phyloP scores from a whole-genome alignment of 2,329 filamentous ascomycete genomes.

The Penicillium sclerotiorum region DNA sequence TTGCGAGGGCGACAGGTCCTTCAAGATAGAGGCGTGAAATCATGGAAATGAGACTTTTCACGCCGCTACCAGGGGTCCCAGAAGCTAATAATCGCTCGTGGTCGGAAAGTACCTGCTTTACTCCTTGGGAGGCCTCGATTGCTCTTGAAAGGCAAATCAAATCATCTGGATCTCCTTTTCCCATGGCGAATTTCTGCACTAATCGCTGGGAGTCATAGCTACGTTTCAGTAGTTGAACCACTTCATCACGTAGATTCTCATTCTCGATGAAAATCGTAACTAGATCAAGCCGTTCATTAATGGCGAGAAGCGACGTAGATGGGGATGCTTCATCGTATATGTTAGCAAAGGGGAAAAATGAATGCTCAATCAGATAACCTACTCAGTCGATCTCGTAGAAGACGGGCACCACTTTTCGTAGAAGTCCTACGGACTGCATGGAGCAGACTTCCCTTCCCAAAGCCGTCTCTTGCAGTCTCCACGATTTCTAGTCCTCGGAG shows the following conservation, averaged over 20 bases:
- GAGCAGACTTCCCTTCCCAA: conserved; percentile 79
- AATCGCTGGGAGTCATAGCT: conserved; percentile 87
- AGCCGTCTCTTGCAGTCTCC: conserved; percentile 78
- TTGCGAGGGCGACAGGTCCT: conserved; percentile 68
- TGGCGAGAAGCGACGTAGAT: conserved; percentile 80
- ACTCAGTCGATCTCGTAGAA: conserved; percentile 84
- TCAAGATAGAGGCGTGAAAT: conserved; percentile 52
- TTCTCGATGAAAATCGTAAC: conserved; percentile 73
- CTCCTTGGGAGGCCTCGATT: conserved; percentile 71
- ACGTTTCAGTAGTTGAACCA: conserved; percentile 68
- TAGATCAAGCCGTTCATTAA: conserved; percentile 78
- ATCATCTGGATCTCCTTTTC: conserved; percentile 89
- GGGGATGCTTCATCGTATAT: conserved; percentile 62
- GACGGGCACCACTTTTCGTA: conserved; percentile 84
- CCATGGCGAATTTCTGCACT: conserved; percentile 91
- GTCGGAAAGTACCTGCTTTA: conserved; percentile 48
- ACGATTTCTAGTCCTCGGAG: conserved; percentile 87
- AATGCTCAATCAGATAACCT: conserved; percentile 25
- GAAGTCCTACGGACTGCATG: conserved; percentile 88
- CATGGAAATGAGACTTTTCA: conserved; percentile 33
- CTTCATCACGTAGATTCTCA: conserved; percentile 68
- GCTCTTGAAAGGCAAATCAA: conserved; percentile 81
- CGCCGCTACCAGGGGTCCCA: conserved; percentile 9
- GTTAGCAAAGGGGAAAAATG: conserved; percentile 15
- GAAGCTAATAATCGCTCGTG: conserved; percentile 12